phyloP scores from a whole-genome alignment of 768 basidiomycete species.

The Suillus discolor region DNA sequence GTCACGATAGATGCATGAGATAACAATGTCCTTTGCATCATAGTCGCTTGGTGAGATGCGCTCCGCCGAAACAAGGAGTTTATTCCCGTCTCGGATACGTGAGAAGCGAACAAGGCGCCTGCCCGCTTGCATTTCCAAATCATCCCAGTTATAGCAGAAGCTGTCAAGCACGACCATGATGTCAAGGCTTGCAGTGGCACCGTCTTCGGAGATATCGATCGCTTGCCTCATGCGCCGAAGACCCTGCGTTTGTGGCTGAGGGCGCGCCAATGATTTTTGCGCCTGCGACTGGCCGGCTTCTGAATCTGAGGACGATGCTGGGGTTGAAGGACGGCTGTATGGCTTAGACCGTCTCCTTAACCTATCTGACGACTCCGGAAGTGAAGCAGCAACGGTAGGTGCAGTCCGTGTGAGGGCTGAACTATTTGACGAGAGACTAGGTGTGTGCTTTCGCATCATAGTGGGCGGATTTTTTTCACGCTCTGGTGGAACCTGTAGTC shows the following conservation, averaged over 20 bases:
- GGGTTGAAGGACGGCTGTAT: conserved; percentile 40
- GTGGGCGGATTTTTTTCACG: background rate
- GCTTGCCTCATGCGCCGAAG: conserved; percentile 28
- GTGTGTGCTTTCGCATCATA: conserved; percentile 6
- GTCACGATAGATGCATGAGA: conserved; percentile 92
- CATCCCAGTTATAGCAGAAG: conserved; percentile 60
- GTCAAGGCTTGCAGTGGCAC: conserved; percentile 59
- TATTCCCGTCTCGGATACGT: conserved; percentile 74
- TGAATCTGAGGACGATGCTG: conserved; percentile 42
- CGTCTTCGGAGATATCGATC: conserved; percentile 39
- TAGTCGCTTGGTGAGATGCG: conserved; percentile 76
- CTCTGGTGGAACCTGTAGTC: conserved; percentile 10
- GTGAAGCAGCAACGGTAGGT: conserved; percentile 15
- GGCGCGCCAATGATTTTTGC: conserved; percentile 6
- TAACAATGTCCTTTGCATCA: conserved; percentile 72
- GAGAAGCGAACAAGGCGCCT: conserved; percentile 88
- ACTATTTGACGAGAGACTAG: conserved; percentile 5
- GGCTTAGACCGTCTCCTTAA: conserved; percentile 42
- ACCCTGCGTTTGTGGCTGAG: conserved; percentile 12
- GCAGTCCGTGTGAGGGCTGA: background rate
- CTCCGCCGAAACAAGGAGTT: conserved; percentile 78
- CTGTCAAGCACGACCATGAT: conserved; percentile 57
- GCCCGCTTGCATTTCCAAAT: conserved; percentile 65
- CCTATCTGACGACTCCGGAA: conserved; percentile 20
- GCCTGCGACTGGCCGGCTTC: conserved; percentile 35